phyloP scores from a whole-genome alignment of 805 yeast genomes.

The Saccharomycopsis malanga region DNA sequence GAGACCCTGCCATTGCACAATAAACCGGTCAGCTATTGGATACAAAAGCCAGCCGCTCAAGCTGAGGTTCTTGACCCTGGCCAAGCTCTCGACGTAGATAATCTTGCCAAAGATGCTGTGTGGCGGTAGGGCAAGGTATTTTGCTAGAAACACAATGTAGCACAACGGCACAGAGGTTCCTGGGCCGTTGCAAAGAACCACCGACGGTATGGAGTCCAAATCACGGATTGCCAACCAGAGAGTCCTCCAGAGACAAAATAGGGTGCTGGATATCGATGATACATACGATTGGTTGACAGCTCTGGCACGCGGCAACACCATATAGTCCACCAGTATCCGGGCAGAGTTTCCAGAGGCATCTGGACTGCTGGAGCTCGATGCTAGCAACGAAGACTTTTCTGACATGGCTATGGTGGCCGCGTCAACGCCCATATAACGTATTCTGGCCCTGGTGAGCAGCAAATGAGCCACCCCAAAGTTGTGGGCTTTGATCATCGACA shows the following conservation, averaged over 20 bases:
- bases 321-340: constrained; percentile 23
- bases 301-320: constrained; percentile 50
- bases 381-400: constrained; percentile 36
- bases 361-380: background rate
- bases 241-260: constrained; percentile 31
- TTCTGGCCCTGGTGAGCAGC: constrained; percentile 9
- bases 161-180: constrained; percentile 74
- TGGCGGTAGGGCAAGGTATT: constrained; percentile 35
- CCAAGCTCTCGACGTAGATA: constrained; percentile 79
- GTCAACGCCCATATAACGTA: background rate
- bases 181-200: constrained; percentile 66
- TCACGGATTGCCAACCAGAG: constrained; percentile 27
- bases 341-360: constrained; percentile 16
- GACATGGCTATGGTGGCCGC: constrained; percentile 33
- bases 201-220: constrained; percentile 30
- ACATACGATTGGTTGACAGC: constrained; percentile 47
- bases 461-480: constrained; percentile 25
- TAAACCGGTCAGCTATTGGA: constrained; percentile 65
- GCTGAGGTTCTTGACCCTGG: constrained; percentile 70
- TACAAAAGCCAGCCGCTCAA: constrained; percentile 66
- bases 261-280: constrained; percentile 42
- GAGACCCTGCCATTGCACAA: constrained; percentile 85
- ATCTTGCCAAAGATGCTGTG: constrained; percentile 32
- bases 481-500: constrained; percentile 22
- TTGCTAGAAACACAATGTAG: constrained; percentile 44